Percentiles rank a stretch among this genome's conserved stretches.
phyloP scores from a whole-genome alignment of 306 rosid genomes.

The Corylus heterophylla region DNA sequence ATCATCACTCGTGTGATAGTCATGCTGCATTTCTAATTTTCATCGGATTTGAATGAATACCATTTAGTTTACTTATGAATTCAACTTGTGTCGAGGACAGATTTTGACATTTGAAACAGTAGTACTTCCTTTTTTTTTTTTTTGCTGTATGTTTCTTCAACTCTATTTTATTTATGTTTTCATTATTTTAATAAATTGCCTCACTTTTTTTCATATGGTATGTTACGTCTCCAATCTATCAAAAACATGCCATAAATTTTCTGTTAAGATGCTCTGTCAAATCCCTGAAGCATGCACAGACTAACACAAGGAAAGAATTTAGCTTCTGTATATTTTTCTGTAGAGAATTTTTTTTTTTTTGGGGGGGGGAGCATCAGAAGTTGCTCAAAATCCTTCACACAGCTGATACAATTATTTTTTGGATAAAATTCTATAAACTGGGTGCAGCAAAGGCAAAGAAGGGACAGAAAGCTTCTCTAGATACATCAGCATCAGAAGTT shows the following conservation, averaged over 20 bases:
- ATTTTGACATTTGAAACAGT: background rate
- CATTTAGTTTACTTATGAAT: background rate
- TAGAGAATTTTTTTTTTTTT: background rate
- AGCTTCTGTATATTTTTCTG: background rate
- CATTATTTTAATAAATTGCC: background rate
- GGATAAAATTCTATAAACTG: conserved; percentile 7
- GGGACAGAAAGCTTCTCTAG: conserved; percentile 31
- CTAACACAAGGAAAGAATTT: background rate
- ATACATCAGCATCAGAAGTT: conserved; percentile 49
- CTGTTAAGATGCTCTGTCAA: background rate
- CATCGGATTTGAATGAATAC: background rate
- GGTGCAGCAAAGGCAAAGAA: conserved; percentile 40
- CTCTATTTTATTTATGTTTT: background rate
- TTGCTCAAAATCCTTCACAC: background rate
- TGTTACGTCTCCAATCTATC: background rate
- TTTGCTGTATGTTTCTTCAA: background rate
- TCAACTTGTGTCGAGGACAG: background rate
- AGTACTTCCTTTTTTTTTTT: background rate
- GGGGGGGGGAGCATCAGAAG: background rate
- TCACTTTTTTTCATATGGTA: background rate
- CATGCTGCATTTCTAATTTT: background rate
- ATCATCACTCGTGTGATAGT: background rate
- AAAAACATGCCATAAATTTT: background rate
- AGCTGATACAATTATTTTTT: conserved; percentile 13
- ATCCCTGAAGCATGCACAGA: no score